phyloP scores from a whole-genome alignment of 345 rosid genomes.

The Anastatica hierochuntica region DNA sequence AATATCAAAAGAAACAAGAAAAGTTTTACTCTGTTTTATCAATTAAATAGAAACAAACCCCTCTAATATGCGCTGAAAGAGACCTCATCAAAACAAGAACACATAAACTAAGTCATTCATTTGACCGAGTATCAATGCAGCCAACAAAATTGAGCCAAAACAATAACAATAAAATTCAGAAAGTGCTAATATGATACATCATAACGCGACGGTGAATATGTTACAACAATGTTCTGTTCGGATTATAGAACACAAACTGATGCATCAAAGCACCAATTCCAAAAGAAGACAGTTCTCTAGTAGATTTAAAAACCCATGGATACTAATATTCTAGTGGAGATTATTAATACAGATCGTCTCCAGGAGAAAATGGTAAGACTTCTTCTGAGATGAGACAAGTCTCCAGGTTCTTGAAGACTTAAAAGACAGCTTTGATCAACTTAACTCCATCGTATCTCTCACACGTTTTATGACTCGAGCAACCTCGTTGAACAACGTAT shows the following conservation, averaged over 20 bases:
- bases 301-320: neutral
- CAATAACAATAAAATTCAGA: neutral
- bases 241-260: neutral
- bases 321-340: neutral
- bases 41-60: too few relatives aligned
- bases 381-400: neutral
- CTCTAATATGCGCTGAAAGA: too few relatives aligned
- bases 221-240: neutral
- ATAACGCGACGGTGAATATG: neutral
- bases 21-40: too few relatives aligned
- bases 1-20: too few relatives aligned
- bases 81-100: too few relatives aligned
- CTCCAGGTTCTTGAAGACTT: neutral
- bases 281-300: neutral
- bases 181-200: neutral
- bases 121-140: too few relatives aligned
- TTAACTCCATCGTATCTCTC: slow-evolving; percentile 30
- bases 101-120: too few relatives aligned
- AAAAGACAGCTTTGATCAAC: slow-evolving; percentile 11
- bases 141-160: neutral
- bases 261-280: neutral
- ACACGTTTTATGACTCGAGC: slow-evolving; percentile 64
- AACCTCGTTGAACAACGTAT: slow-evolving; percentile 54
- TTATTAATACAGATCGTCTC: neutral
- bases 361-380: neutral